Conservation (phyloP, 129 eudicot genomes). For the Logfia minima region DNA sequence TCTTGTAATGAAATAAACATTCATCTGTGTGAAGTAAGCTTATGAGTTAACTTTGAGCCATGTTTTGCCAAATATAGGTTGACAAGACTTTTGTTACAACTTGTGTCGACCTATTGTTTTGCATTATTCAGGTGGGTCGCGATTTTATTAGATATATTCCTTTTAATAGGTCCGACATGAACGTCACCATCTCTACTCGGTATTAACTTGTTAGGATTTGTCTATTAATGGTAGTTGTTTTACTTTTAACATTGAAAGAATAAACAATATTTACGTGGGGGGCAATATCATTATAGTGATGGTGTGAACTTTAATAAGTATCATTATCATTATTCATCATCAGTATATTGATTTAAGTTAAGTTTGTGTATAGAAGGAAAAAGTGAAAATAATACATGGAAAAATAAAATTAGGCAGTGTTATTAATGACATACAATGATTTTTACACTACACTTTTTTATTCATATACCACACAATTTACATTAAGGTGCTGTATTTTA, state of each 20-base stretch:
- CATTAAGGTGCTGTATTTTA: too few relatives aligned
- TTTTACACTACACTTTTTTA: too few relatives aligned
- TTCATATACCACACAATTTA: too few relatives aligned
- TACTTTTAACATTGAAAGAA: background rate
- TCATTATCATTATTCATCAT: too few relatives aligned
- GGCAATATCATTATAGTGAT: too few relatives aligned
- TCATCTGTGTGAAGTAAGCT: constrained; percentile 9
- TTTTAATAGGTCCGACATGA: background rate
- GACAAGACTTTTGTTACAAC: constrained; percentile 13
- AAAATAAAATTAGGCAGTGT: too few relatives aligned
- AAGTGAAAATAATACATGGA: too few relatives aligned
- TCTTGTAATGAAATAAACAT: background rate
- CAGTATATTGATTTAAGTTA: too few relatives aligned
- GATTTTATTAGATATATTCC: background rate
- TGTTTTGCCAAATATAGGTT: constrained; percentile 17
- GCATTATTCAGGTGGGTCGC: background rate
- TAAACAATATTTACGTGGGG: background rate
- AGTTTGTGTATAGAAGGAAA: too few relatives aligned
- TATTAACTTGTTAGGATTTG: background rate
- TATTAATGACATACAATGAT: too few relatives aligned
- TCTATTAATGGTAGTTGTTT: background rate
- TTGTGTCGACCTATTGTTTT: background rate
- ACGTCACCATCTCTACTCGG: background rate
- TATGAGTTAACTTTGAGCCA: constrained; percentile 11
- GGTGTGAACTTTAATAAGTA: too few relatives aligned